Base-by-base conservation (phyloP, 2,329 filamentous ascomycete species). In the Penicillium thymicola region DNA sequence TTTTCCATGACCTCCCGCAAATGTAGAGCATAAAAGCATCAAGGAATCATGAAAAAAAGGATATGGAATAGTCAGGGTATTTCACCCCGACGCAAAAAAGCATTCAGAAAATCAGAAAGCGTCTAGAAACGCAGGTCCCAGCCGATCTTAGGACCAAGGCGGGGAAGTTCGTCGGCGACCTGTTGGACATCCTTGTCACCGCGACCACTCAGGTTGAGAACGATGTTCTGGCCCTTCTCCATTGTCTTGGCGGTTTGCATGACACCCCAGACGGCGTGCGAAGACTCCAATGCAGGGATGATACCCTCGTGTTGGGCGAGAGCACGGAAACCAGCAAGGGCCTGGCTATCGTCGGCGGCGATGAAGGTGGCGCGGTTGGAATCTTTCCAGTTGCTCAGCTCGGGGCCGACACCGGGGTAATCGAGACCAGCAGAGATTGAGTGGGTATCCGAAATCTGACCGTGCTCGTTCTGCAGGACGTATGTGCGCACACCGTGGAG, bases 111-210 rank as follows among this genome's bases (percentile, higher is more conserved):
- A 18, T 2, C 5, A 16, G 9, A 41, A 40, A 30, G 23, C 2
- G 21, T 16, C 69, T 77, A 76, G 70, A 78, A 86, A 61, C 84
- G 79, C 75, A 87, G 68, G 71, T 87, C 84, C 85, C 85, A 87
- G 46, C 82, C 91, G 75, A 99, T 97, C 80, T 89, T 81, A 8
- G 94, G 94, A 0, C 94, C 93, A 60, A 99, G 75, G 65, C 83
- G 89, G 18, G 93, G 93, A 70, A 99, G 78, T 77, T 96, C 91
- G 70, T 99, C 94, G 0, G 94, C 94, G 50, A 99, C 93, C 69
- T 90, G 96, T 84, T 99, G 92, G 57, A 99, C 94, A 71, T 99
- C 94, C 85, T 99, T 99, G 77, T 99, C 94, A 61, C 94, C 94
- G 66, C 94, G 82, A 9, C 94, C 94, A 70, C 89, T 95, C 37